phyloP scores from a whole-genome alignment of 345 rosid species.

The Raphanus raphanistrum region DNA sequence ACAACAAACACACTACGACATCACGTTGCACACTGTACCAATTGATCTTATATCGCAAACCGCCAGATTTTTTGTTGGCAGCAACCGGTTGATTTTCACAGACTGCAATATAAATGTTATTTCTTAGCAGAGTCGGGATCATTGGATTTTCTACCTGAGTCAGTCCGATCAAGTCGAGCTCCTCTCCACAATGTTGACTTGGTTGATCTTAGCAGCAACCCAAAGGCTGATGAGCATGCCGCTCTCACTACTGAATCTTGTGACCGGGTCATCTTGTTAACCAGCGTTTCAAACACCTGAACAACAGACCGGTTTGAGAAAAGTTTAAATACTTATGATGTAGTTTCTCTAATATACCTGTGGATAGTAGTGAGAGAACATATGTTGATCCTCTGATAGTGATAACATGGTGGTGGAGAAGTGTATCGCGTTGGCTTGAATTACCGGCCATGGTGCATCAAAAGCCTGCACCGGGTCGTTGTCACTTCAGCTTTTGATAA shows the following conservation, averaged over 20 bases:
- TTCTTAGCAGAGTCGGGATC: conserved; percentile 44
- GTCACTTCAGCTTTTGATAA: conserved; percentile 15
- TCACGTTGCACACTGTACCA: conserved; percentile 24
- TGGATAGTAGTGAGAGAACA: conserved; percentile 60
- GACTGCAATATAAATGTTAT: neutral
- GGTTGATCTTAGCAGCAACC: conserved; percentile 67
- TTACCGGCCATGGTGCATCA: conserved; percentile 88
- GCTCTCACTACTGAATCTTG: conserved; percentile 83
- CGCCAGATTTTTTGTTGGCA: neutral
- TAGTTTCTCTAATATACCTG: conserved; percentile 56
- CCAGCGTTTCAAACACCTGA: conserved; percentile 79
- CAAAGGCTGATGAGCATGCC: conserved; percentile 69
- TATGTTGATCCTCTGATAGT: conserved; percentile 76
- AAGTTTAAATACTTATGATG: neutral
- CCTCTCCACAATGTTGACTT: conserved; percentile 61
- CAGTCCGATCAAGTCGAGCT: conserved; percentile 57
- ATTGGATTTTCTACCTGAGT: conserved; percentile 42
- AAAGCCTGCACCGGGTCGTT: conserved; percentile 59
- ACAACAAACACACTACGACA: conserved; percentile 24
- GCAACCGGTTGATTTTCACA: conserved; percentile 26
- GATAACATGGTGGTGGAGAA: conserved; percentile 79
- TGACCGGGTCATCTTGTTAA: conserved; percentile 76
- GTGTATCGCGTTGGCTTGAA: conserved; percentile 94
- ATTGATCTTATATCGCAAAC: conserved; percentile 7
- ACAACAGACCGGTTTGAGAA: conserved; percentile 16